Evolutionary conservation across 108 stramenopile species (phyloP).

Genomic region (Tribonema minus): DNA sequence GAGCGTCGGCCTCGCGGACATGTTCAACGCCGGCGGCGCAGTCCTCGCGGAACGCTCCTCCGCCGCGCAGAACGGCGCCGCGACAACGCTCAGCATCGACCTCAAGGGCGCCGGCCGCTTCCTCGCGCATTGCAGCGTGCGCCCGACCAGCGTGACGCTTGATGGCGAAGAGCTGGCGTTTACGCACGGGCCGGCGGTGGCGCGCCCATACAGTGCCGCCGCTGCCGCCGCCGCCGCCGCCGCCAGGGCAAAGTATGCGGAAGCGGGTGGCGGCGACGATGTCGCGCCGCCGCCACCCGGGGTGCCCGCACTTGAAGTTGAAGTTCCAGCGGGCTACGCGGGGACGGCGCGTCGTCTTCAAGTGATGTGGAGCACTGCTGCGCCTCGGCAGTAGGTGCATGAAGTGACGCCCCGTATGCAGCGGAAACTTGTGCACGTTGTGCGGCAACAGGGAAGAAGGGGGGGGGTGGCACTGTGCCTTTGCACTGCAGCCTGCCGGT

Average conservation of each 20-base stretch:
- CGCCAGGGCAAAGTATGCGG: too few relatives aligned
- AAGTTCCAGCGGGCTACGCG: background rate
- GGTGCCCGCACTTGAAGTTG: background rate
- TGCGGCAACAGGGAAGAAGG: too few relatives aligned
- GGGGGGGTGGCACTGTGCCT: too few relatives aligned
- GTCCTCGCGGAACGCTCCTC: background rate
- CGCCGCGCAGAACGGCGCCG: background rate
- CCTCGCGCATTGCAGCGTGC: conserved; percentile 11
- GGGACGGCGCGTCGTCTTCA: background rate
- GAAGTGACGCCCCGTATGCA: too few relatives aligned
- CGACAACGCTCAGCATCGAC: background rate
- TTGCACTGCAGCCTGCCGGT: too few relatives aligned
- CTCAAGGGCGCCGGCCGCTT: conserved; percentile 23
- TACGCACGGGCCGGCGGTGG: conserved; percentile 1
- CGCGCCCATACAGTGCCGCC: too few relatives aligned
- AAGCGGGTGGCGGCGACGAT: too few relatives aligned
- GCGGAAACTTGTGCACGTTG: too few relatives aligned
- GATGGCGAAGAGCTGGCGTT: background rate
- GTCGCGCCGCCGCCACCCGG: too few relatives aligned
- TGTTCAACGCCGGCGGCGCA: conserved; percentile 36
- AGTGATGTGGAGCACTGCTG: conserved; percentile 4
- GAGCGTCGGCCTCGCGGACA: conserved; percentile 12
- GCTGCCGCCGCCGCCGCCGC: too few relatives aligned
- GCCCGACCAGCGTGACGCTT: conserved; percentile 6
- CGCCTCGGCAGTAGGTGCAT: too few relatives aligned